Conservation (phyloP, 306 rosid species). For the Begonia peltatifolia region DNA sequence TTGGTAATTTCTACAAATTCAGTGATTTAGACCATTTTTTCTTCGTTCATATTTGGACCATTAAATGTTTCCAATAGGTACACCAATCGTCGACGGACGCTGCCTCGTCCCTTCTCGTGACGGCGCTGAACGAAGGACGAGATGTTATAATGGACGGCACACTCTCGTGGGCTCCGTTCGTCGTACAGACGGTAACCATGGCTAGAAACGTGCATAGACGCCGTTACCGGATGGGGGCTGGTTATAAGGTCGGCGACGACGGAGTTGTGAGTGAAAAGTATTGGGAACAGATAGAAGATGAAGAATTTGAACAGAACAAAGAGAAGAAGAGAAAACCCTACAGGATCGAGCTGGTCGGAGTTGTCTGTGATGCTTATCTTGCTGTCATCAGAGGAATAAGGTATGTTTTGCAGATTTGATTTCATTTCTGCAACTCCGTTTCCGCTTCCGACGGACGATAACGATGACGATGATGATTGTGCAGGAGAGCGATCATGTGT, state of each 20-base stretch:
- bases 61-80: conserved; percentile 36
- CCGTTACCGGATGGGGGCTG: conserved; percentile 85
- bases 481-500: conserved; percentile 80
- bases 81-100: conserved; percentile 97
- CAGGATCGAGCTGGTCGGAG: conserved; percentile 92
- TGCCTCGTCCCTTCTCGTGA: conserved; percentile 86
- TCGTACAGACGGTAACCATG: conserved; percentile 91
- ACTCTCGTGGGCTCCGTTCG: conserved; percentile 90
- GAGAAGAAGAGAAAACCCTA: conserved; percentile 85
- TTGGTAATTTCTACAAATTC: conserved; percentile 28
- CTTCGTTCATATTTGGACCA: too few relatives aligned
- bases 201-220: conserved; percentile 88
- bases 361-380: conserved; percentile 89
- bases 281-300: conserved; percentile 61
- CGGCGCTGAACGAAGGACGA: conserved; percentile 86
- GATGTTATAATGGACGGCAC: conserved; percentile 98
- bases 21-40: not conserved
- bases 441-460: not conserved
- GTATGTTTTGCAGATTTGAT: conserved; percentile 13
- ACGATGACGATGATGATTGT: not conserved
- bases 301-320: conserved; percentile 51
- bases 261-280: conserved; percentile 62
- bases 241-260: conserved; percentile 47
- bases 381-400: conserved; percentile 86
- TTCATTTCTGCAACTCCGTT: not conserved